phyloP scores from a whole-genome alignment of 306 rosid genomes.

The Geum urbanum region DNA sequence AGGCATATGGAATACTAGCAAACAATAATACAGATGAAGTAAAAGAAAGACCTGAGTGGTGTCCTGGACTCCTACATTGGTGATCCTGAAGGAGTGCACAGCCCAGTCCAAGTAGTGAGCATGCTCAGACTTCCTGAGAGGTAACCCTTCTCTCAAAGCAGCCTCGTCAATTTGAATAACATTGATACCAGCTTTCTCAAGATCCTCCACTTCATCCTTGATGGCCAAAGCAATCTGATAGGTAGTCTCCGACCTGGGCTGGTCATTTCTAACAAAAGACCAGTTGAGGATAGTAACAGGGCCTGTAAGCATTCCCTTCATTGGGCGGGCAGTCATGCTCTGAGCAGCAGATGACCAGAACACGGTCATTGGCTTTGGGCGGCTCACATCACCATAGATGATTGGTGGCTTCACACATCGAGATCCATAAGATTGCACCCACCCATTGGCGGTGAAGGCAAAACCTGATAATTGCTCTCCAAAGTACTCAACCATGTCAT shows the following conservation, averaged over 20 bases:
- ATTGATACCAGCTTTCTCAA: conserved; percentile 64
- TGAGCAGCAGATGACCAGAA: conserved; percentile 49
- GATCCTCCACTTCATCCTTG: conserved; percentile 93
- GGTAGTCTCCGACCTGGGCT: conserved; percentile 83
- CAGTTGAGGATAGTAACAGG: conserved; percentile 97
- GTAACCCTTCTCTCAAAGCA: conserved; percentile 85
- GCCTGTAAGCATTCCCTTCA: conserved; percentile 99
- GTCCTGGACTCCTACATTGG: conserved; percentile 70
- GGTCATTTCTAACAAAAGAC: conserved; percentile 87
- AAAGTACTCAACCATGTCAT: conserved; percentile 93
- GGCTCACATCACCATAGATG: conserved; percentile 95
- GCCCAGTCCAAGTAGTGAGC: conserved; percentile 90
- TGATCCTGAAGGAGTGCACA: conserved; percentile 89
- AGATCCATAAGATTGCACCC: conserved; percentile 97
- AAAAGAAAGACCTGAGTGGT: conserved; percentile 63
- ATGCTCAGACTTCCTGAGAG: conserved; percentile 85
- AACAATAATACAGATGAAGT: not conserved
- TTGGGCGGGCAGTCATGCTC: conserved; percentile 58
- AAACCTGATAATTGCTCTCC: conserved; percentile 82
- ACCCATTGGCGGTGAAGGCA: conserved; percentile 83
- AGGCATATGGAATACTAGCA: not conserved
- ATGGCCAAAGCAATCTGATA: conserved; percentile 91
- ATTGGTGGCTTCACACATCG: conserved; percentile 97
- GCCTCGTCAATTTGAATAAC: conserved; percentile 96
- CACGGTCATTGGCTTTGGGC: conserved; percentile 84